phyloP scores from a whole-genome alignment of 176 grass and related monocot genomes.

The Guadua angustifolia region DNA sequence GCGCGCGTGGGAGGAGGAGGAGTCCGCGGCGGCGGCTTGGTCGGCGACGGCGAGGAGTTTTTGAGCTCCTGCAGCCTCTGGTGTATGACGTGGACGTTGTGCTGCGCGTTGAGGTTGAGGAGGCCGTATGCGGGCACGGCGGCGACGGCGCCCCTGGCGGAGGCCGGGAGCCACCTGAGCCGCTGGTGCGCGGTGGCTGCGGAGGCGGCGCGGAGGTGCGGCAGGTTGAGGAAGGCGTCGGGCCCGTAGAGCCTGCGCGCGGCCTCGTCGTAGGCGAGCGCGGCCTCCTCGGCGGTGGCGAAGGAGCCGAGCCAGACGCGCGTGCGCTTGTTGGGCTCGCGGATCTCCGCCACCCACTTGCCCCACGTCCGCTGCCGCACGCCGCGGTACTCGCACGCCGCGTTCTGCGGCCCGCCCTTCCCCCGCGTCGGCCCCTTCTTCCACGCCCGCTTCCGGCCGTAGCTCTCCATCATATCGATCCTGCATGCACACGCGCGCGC shows the following conservation, averaged over 20 bases:
- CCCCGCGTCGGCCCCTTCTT: conserved; percentile 93
- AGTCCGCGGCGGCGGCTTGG: conserved; percentile 25
- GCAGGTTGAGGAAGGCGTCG: conserved; percentile 93
- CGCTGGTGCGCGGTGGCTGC: conserved; percentile 58
- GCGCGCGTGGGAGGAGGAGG: neutral
- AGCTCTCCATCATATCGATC: conserved; percentile 70
- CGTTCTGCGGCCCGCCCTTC: conserved; percentile 77
- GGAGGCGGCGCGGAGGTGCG: conserved; percentile 70
- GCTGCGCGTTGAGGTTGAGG: conserved; percentile 96
- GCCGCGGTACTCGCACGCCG: conserved; percentile 83
- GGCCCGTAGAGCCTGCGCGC: conserved; percentile 90
- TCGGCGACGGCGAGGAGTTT: neutral
- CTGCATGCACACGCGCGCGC: neutral
- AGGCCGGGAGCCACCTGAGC: conserved; percentile 80
- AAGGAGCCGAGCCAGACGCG: conserved; percentile 86
- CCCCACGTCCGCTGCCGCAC: conserved; percentile 85
- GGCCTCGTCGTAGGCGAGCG: conserved; percentile 89
- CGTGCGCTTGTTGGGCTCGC: conserved; percentile 83
- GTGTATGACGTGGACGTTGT: conserved; percentile 99
- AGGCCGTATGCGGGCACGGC: conserved; percentile 75
- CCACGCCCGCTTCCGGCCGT: conserved; percentile 75
- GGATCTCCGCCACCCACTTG: conserved; percentile 92
- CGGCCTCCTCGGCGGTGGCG: conserved; percentile 88
- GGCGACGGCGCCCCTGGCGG: neutral
- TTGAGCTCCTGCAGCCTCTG: conserved; percentile 95